Evolutionary conservation across 2,329 filamentous ascomycete species (phyloP), one percentile per base, ranked within the genome.

Genomic region (Talaromyces rugulosus): DNA sequence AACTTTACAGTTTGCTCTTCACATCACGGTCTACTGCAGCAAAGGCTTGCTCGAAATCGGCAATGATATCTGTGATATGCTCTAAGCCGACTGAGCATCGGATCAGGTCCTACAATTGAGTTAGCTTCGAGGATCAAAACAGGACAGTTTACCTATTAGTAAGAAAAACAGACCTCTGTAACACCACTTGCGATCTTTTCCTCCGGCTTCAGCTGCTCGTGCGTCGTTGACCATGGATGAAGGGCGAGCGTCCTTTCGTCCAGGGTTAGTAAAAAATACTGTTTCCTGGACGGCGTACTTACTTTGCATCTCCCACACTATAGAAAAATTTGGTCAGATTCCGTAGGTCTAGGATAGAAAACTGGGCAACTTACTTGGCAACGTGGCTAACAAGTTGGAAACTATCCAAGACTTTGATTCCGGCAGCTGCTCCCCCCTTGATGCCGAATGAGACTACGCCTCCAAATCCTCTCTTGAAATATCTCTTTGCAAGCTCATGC

Each of bases 31-130:
- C 44, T 47, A 47, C 44, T 47, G 44, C 44, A 27, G 44, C 44
- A 47, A 47, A 47, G n/a, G 44, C 44, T 27, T 47, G 44, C 44
- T 47, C 23, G 74, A 98, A 97, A 78, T 98, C 94, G 69, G 87
- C 89, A 72, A 96, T 94, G 71, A 97, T 97, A 72, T 98, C 94
- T 79, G 96, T 92, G 73, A 97, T 96, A 76, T 97, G 92, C 80
- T 98, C 94, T 0, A 89, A 96, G 58, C 94, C 94, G 63, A 97
- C 93, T 0, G 93, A 96, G 72, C 97, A 94, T 65, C 94, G 90
- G 77, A 97, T 96, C 47, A 94, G 86, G 72, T 96, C 94, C 83
- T 47, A 12, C 8, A 47, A 11, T 47, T 27, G 2, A 47, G 16
- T 47, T 4, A 47, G 91, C 74, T n/a, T 91, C 94, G 74, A 78